Base-by-base conservation (phyloP, 495 filamentous ascomycete genomes). In the Tuber aestivum region DNA sequence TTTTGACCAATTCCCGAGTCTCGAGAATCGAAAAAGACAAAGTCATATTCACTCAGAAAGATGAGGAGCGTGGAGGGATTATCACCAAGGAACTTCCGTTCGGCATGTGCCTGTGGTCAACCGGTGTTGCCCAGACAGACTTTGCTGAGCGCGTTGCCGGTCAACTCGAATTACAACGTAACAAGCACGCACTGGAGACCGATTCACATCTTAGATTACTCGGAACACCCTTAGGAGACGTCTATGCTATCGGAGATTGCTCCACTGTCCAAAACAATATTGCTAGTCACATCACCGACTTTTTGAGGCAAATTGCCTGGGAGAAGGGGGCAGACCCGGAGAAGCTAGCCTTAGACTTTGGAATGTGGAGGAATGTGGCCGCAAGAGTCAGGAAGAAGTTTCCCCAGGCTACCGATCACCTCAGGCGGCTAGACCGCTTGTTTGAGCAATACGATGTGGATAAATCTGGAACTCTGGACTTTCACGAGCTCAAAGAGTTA, bases 191-290 rank as follows among this genome's bases (percentile, higher is more conserved):
- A 23, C 88, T 99, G 16, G 96, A 98, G 83, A 99, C 96, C 0
- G 96, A 99, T 84, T 90, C 93, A 6, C 94, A 99, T 84, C 90
- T 98, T 10, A 93, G 96, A 61, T 86, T 99, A 0, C 93, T 92
- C 79, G 96, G 96, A 48, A 91, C 96, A 0, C 96, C 95, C 0
- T 86, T 98, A 0, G 95, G 96, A 56, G 95, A 97, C 80, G 93
- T 99, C 42, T 99, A 99, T 83, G 93, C 93, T 70, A 93, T 99
- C 72, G 96, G 96, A n/a, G 96, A 99, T 84, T 97, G 95, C 85
- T 86, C 92, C 20, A 98, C 95, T 0, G 96, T 98, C 0, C 96
- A 98, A 81, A 98, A 98, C 86, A 98, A 98, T 82, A 85, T 97
- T 9, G 92, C 93, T 37, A 91, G 92, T 76, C 91, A 97, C 86